phyloP scores from a whole-genome alignment of 2,329 filamentous ascomycete genomes.

The Cladobotryum mycophilum region DNA sequence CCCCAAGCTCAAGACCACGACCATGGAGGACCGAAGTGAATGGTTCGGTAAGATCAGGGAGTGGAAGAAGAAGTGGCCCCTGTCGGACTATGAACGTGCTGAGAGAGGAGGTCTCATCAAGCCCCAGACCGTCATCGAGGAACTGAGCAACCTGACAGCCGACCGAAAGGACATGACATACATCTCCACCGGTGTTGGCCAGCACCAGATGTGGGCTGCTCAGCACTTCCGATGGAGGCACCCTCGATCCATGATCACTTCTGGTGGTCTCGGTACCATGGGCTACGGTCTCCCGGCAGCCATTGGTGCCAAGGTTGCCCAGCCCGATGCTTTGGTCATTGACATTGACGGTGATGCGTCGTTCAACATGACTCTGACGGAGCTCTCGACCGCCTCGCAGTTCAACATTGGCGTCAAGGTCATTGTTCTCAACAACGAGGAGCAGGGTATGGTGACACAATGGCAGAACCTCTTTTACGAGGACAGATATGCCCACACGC shows the following conservation, averaged over 20 bases:
- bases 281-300: slow-evolving; percentile 90
- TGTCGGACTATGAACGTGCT: slow-evolving; percentile 72
- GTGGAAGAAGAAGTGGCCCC: slow-evolving; percentile 91
- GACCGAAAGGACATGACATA: slow-evolving; percentile 76
- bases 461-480: slow-evolving; percentile 98
- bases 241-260: slow-evolving; percentile 92
- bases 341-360: slow-evolving; percentile 98
- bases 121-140: slow-evolving; percentile 87
- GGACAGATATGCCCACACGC: slow-evolving; percentile 85
- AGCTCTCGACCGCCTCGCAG: slow-evolving; percentile 86
- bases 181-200: slow-evolving; percentile 90
- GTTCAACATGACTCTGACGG: slow-evolving; percentile 97
- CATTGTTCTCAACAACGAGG: slow-evolving; percentile 90
- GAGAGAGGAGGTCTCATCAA: slow-evolving; percentile 77
- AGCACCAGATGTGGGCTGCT: slow-evolving; percentile 98
- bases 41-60: slow-evolving; percentile 87
- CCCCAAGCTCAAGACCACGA: slow-evolving; percentile 59
- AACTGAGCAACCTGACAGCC: slow-evolving; percentile 77
- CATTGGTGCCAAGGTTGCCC: slow-evolving; percentile 87
- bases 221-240: slow-evolving; percentile 95
- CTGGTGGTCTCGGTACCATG: slow-evolving; percentile 83
- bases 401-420: slow-evolving; percentile 97
- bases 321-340: slow-evolving; percentile 73
- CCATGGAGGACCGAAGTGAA: slow-evolving; percentile 61
- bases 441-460: slow-evolving; percentile 98